Conservation (phyloP, 2,329 filamentous ascomycete species). For the Biscogniauxia sp. region DNA sequence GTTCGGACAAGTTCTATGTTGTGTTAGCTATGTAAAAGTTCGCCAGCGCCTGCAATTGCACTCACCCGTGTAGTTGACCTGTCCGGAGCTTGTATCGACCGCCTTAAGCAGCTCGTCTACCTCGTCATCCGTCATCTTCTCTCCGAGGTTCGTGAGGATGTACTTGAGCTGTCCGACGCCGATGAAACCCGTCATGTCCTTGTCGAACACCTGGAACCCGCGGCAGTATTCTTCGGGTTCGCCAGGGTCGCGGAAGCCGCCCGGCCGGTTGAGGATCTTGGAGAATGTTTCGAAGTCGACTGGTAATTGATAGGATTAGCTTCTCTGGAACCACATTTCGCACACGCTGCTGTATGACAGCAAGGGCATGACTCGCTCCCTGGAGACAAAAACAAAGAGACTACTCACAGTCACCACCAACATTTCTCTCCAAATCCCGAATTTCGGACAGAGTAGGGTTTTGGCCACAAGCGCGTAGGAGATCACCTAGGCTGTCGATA, state of each 20-base stretch:
- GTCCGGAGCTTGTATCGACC: conserved; percentile 90
- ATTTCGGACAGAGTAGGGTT: conserved; percentile 96
- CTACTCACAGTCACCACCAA: conserved; percentile 85
- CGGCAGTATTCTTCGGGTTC: conserved; percentile 98
- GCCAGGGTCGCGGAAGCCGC: conserved; percentile 96
- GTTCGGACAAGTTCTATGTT: conserved; percentile 74
- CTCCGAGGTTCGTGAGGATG: conserved; percentile 93
- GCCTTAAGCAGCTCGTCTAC: conserved; percentile 98
- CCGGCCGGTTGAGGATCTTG: conserved; percentile 94
- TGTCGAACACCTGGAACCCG: conserved; percentile 99
- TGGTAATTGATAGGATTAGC: conserved; percentile 35
- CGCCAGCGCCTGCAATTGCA: neutral
- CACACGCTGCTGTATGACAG: neutral
- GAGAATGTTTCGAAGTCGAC: conserved; percentile 98
- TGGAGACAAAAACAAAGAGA: conserved; percentile 9
- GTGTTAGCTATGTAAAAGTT: conserved; percentile 8
- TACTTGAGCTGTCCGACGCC: conserved; percentile 97
- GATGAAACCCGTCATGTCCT: conserved; percentile 97
- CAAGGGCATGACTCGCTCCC: neutral
- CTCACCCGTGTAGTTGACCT: conserved; percentile 96
- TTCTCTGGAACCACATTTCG: neutral
- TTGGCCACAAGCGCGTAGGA: conserved; percentile 94
- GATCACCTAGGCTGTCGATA: conserved; percentile 82
- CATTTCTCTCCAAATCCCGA: conserved; percentile 82
- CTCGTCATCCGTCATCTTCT: conserved; percentile 99